Percentiles rank a stretch among this genome's conserved stretches.
Evolutionary conservation across 2,329 filamentous ascomycete species (phyloP).

Genomic region (Immersiporthe knoxdaviesiana): DNA sequence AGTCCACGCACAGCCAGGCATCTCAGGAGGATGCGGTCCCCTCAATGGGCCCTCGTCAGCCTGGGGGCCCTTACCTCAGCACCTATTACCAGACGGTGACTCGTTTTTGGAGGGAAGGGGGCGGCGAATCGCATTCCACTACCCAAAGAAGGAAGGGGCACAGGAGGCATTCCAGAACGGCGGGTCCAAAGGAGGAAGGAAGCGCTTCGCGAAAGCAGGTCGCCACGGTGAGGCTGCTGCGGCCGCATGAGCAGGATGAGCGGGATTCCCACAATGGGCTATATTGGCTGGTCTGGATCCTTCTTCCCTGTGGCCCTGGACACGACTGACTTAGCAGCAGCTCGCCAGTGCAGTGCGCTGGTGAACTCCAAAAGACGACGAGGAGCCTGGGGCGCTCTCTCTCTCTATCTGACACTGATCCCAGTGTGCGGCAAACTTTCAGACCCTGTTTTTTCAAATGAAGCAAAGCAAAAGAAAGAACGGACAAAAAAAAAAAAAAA

Average conservation of each 20-base stretch:
- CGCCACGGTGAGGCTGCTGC: conserved; percentile 2
- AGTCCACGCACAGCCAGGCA: background rate
- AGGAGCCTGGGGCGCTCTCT: background rate
- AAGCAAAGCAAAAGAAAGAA: background rate
- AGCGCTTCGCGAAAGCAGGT: background rate
- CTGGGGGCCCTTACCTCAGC: conserved; percentile 3
- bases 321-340: background rate
- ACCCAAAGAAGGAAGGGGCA: background rate
- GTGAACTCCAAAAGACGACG: background rate
- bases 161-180: background rate
- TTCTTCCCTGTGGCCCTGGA: background rate
- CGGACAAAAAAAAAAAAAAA: background rate
- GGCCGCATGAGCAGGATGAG: background rate
- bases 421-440: too few relatives aligned
- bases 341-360: background rate
- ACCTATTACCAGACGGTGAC: background rate
- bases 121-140: background rate
- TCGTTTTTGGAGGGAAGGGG: background rate
- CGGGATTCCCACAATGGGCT: background rate
- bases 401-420: too few relatives aligned
- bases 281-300: background rate
- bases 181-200: background rate
- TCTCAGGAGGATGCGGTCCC: background rate
- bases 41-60: background rate
- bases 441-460: background rate